phyloP scores from a whole-genome alignment of 78 protist genomes.

The Emiliania huxleyi region DNA sequence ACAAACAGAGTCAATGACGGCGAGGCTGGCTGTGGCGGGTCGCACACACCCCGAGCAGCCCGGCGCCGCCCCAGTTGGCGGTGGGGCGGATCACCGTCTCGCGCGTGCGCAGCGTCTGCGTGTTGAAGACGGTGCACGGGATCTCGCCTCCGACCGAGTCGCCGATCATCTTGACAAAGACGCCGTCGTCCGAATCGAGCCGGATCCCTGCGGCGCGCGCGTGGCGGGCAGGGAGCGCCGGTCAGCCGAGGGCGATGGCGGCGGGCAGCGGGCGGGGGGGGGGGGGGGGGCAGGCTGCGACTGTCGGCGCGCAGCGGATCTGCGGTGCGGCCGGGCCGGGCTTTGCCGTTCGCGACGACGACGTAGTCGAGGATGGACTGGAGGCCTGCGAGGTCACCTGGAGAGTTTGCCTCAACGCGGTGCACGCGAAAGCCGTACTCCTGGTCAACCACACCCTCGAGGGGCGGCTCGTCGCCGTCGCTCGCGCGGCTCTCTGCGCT shows the following conservation, averaged over 20 bases:
- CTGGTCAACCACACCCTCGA: not conserved
- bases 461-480: not conserved
- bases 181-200: constrained; percentile 65
- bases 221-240: no score
- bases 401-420: constrained; percentile 64
- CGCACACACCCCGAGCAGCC: no score
- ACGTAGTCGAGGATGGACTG: constrained; percentile 76
- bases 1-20: no score
- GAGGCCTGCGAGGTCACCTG: constrained; percentile 57
- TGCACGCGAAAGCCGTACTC: constrained; percentile 8
- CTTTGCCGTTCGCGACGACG: constrained; percentile 69
- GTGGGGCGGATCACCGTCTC: constrained; percentile 53
- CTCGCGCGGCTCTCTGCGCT: not conserved
- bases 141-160: constrained; percentile 35
- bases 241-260: no score
- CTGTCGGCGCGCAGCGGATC: no score
- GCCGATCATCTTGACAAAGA: constrained; percentile 46
- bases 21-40: no score
- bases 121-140: constrained; percentile 53
- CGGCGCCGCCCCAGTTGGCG: constrained; percentile 80
- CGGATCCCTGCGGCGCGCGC: no score
- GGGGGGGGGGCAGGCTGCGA: no score
- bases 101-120: constrained; percentile 21
- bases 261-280: no score
- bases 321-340: no score